Percentiles rank a stretch among this genome's conserved stretches.
phyloP scores from a whole-genome alignment of 2,329 filamentous ascomycete species.

The Acephala macrosclerotiorum region DNA sequence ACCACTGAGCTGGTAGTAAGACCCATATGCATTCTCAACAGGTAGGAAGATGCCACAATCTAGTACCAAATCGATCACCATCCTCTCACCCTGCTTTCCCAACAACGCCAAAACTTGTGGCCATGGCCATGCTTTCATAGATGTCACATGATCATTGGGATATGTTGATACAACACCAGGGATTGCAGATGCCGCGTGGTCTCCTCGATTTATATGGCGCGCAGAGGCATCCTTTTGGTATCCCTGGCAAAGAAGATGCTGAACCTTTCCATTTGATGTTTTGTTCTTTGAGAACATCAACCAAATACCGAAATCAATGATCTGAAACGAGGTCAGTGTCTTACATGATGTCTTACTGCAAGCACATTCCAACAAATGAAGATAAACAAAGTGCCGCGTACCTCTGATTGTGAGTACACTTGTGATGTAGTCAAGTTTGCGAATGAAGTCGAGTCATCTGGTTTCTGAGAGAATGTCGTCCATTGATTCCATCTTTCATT shows the following conservation, averaged over 20 bases:
- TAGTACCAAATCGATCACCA: conserved; percentile 80
- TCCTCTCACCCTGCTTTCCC: conserved; percentile 75
- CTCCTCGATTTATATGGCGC: conserved; percentile 31
- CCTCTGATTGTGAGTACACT: conserved; percentile 69
- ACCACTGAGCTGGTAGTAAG: conserved; percentile 84
- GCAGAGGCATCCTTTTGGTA: conserved; percentile 61
- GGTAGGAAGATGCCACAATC: conserved; percentile 79
- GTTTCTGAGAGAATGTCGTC: conserved; percentile 66
- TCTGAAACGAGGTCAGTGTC: conserved; percentile 52
- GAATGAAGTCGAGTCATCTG: conserved; percentile 61
- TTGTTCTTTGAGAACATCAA: conserved; percentile 71
- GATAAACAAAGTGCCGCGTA: conserved; percentile 46
- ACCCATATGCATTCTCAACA: conserved; percentile 65
- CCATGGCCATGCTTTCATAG: conserved; percentile 78
- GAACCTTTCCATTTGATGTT: conserved; percentile 58
- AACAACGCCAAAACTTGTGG: conserved; percentile 75
- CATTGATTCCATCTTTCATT: conserved; percentile 62
- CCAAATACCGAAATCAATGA: conserved; percentile 81
- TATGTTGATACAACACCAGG: conserved; percentile 70
- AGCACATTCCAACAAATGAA: not conserved
- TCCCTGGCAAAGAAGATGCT: conserved; percentile 85
- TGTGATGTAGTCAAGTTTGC: conserved; percentile 51
- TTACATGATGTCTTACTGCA: not conserved
- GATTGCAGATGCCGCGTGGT: conserved; percentile 55
- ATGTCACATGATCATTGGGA: conserved; percentile 73